Base-by-base conservation (phyloP, 129 eudicot genomes). In the Flaveria sonorensis region DNA sequence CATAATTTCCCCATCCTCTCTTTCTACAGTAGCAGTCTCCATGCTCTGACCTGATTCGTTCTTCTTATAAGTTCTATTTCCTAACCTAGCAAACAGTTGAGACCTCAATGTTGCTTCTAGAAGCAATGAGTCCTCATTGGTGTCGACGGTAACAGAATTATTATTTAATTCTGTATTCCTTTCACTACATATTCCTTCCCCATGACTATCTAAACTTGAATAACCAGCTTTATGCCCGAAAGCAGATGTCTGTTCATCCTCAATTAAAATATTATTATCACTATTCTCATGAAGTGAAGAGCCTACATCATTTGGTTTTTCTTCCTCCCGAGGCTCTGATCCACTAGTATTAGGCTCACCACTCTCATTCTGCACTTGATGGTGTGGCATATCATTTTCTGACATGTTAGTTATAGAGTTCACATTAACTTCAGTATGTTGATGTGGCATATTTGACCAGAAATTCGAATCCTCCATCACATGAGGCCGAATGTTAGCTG, bases 71-170 rank as follows among this genome's bases (percentile, higher is more conserved):
- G 32, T 66, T 60, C 82, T 88, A 42, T 53, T 59, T 30, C 86
- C 83, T 74, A 91, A 79, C 80, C 85, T 85, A 20, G 86, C 86
- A 81, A 88, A 84, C 71, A 91, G 87, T 77, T 91, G 93, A 73
- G 94, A 86, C 83, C 97, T 82, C 76, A 91, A 80, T n/a, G 91
- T 74, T 81, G 89, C 97, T 79, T 91, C 94, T 18, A 88, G 97
- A 83, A 83, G 88, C 68, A 91, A 77, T 3, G 92, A 84, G 70
- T 91, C 97, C 71, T 85, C 87, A 21, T 87, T 85, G 70, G 82
- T 70, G 72, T 74, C 84, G 14, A 73, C 9, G 13, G 84, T 63
- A 40, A 76, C 42, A 30, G 81, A 70, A 21, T 76, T 84, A 23
- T 78, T 78, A 51, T 68, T 70, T 19, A 18, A 24, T 28, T 83